Percentiles rank a stretch among this genome's conserved stretches.
These are phyloP conservation scores for Brassica juncea DNA, from an alignment of 345 rosid species.

Conservation along the genomic window DNA sequence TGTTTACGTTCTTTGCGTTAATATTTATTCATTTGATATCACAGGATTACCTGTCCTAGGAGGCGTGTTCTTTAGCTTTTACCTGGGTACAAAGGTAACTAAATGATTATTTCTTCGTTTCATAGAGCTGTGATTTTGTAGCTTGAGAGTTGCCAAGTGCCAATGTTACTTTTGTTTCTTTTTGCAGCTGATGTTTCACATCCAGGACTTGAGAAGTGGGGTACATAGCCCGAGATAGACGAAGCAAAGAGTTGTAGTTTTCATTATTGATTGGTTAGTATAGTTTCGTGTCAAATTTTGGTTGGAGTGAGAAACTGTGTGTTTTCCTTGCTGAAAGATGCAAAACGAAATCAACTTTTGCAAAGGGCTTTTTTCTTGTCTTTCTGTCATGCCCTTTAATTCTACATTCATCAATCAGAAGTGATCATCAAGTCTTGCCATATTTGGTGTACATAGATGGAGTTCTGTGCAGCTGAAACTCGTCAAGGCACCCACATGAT, in stretches of 20 bases:
- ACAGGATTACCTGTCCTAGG: slow-evolving; percentile 63
- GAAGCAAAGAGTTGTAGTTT: slow-evolving; percentile 11
- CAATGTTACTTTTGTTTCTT: slow-evolving; percentile 2
- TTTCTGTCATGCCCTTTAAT: background rate
- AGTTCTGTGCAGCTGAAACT: background rate
- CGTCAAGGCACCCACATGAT: background rate
- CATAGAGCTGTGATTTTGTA: background rate
- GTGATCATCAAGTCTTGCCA: background rate
- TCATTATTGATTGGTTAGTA: slow-evolving; percentile 5
- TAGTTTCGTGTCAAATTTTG: slow-evolving; percentile 4
- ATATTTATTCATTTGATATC: slow-evolving; percentile 24
- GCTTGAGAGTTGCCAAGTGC: background rate
- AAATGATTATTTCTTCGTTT: background rate
- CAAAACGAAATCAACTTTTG: slow-evolving; percentile 6
- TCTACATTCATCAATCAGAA: background rate
- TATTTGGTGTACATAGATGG: background rate
- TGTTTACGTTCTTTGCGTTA: background rate
- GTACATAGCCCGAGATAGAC: slow-evolving; percentile 16
- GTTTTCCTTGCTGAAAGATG: slow-evolving; percentile 20
- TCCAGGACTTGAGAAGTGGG: slow-evolving; percentile 51
- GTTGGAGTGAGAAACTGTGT: background rate
- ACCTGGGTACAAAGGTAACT: slow-evolving; percentile 80
- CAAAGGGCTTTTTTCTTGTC: background rate
- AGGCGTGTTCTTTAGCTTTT: slow-evolving; percentile 66
- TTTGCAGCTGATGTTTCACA: slow-evolving; percentile 75